Evolutionary conservation across 192 early-diverging fungal species (phyloP).

Genomic region (Globomyces pollinis-pini): DNA sequence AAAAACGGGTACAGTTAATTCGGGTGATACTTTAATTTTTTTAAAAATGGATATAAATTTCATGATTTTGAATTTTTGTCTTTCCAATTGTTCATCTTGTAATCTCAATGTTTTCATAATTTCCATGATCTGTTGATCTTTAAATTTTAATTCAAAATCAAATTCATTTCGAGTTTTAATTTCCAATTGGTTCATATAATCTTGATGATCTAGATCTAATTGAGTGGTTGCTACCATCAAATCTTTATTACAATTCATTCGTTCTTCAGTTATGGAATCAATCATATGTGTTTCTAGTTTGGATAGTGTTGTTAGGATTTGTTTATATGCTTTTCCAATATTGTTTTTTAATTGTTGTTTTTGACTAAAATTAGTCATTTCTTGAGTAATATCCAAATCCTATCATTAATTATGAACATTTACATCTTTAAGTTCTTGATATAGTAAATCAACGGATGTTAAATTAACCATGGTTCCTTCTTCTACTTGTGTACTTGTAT

Average conservation of each 20-base stretch:
- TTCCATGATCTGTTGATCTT: background rate
- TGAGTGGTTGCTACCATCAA: background rate
- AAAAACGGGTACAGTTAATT: too few relatives aligned
- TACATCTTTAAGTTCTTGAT: background rate
- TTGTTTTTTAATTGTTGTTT: conserved; percentile 1
- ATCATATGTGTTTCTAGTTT: background rate
- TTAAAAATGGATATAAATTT: too few relatives aligned
- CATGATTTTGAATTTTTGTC: background rate
- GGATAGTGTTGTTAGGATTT: background rate
- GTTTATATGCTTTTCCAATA: background rate
- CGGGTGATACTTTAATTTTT: too few relatives aligned
- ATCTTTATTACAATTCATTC: background rate
- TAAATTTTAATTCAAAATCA: background rate
- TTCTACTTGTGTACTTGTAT: background rate
- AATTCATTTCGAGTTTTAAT: background rate
- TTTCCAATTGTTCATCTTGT: background rate
- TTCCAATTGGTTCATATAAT: background rate
- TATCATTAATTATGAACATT: background rate
- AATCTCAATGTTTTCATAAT: background rate
- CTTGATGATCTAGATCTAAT: background rate
- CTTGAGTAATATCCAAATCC: conserved; percentile 4
- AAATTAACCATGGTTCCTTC: background rate
- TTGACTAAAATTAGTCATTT: conserved; percentile 6
- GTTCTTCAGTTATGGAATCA: background rate
- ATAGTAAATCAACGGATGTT: background rate